Evolutionary conservation across 306 rosid genomes (phyloP), one percentile per base, ranked within the genome.

Genomic region (Acacia crassicarpa): DNA sequence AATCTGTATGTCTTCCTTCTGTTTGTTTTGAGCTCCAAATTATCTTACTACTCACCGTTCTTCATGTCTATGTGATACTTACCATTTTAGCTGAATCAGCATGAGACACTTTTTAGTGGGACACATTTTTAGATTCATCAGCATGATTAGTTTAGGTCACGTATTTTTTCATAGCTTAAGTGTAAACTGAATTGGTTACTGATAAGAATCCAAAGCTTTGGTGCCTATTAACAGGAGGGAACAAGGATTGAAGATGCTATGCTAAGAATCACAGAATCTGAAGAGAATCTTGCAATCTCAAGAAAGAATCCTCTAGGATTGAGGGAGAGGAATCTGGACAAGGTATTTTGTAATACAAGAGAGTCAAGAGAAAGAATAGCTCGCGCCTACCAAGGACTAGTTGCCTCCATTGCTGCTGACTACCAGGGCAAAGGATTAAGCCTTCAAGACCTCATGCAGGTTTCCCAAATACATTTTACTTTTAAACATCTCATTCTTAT

Each of bases 371-470:
- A 81, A 71, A 87, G 72, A 86, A 83, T 94, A 75, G 66, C 82
- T 61, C 81, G 84, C 62, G 85, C 89, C 41, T 94, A 84, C 46
- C 73, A 84, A 2, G 89, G 94, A 79, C 84, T 92, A 68, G 89
- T 94, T 81, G 86, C 86, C 46, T 94, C 98, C 16, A 83, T 94
- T 75, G 96, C 98, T 51, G 45, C 81, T 23, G 78, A 84, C 54
- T 91, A 91, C 85, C 91, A 88, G 85, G 92, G 94, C 85, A 91
- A 82, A 90, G 97, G 96, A 66, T 84, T 94, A 78, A 88, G 84
- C 90, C 62, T 90, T 66, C 87, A 88, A 85, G 98, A 94, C 77
- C 97, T 94, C 82, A 87, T 90, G 82, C 97, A 94, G 97, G 98
- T 94, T 87, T 22, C 59, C 58, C 59, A 58, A 35, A 48, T 6